phyloP scores from a whole-genome alignment of 257 asterid species.

The Asclepias syriaca region DNA sequence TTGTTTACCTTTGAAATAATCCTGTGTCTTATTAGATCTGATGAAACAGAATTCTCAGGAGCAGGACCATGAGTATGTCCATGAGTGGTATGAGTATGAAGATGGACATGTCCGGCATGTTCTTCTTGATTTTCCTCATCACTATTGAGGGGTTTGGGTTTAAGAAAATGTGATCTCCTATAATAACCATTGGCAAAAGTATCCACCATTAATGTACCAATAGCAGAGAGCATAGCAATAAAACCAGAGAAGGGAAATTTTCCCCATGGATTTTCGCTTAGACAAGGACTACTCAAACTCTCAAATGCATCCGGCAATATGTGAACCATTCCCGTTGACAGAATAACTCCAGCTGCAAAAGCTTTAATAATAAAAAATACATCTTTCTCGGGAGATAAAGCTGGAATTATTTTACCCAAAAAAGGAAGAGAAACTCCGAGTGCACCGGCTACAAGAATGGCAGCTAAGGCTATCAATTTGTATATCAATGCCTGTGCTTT shows the following conservation, averaged over 20 bases:
- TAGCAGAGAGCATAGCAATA: conserved; percentile 4
- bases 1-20: conserved; percentile 24
- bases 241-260: conserved; percentile 1
- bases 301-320: conserved; percentile 10
- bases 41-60: background rate
- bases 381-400: conserved; percentile 1
- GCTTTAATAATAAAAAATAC: background rate
- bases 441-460: background rate
- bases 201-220: conserved; percentile 4
- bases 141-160: background rate
- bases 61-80: conserved; percentile 26
- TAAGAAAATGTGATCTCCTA: background rate
- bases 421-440: background rate
- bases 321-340: conserved; percentile 3
- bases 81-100: conserved; percentile 19
- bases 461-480: background rate
- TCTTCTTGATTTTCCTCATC: conserved; percentile 10
- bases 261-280: conserved; percentile 2
- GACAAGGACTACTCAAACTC: background rate
- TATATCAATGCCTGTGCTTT: background rate
- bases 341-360: conserved; percentile 6
- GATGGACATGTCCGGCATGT: conserved; percentile 7
- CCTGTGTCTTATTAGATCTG: conserved; percentile 17
- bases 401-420: background rate
- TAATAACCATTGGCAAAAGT: conserved; percentile 1